Base-by-base conservation (phyloP, 257 asterid genomes). In the Fraxinus quadrangulata region DNA sequence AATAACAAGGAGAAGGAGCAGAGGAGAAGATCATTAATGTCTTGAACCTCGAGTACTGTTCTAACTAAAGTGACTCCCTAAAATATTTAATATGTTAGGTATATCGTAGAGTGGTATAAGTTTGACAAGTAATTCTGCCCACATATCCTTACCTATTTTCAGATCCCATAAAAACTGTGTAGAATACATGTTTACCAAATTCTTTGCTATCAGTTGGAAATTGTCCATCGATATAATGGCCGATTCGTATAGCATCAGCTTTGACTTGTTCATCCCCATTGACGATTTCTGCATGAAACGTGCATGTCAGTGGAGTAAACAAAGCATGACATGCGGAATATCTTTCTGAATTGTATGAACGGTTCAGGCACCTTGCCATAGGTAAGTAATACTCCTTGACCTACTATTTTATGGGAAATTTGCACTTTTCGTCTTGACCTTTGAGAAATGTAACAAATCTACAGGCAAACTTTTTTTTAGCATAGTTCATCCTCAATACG, bases 111-210 rank as follows among this genome's bases (percentile, higher is more conserved):
- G 40, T 10, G 66, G 3, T 40, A 28, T 72, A 36, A 45, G 56
- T 19, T 14, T 33, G 37, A 24, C 67, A 71, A 80, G 28, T 54
- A 24, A 16, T 68, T 42, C 68, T 28, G 70, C 47, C 36, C 34
- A 33, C 30, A 72, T 54, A 75, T 47, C 76, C 87, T 86, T 79
- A 87, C 98, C 99, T 92, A 78, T 92, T 94, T 84, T 92, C 99
- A 77, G 99, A 80, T 82, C 97, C 99, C 97, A 92, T 89, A 80
- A 86, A 94, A 79, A 94, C 96, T 17, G 96, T 92, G 84, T 94
- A 94, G 84, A 92, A 94, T 56, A 94, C 79, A 77, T 98, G 96
- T 71, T 84, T 87, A 28, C 97, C 99, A 21, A 94, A 91, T 88
- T 94, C 98, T 86, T 86, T 88, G 86, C 92, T 87, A 89, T 92